These are phyloP conservation scores for Trifolium subterraneum DNA, from an alignment of 306 rosid species.

Conservation along the genomic window DNA sequence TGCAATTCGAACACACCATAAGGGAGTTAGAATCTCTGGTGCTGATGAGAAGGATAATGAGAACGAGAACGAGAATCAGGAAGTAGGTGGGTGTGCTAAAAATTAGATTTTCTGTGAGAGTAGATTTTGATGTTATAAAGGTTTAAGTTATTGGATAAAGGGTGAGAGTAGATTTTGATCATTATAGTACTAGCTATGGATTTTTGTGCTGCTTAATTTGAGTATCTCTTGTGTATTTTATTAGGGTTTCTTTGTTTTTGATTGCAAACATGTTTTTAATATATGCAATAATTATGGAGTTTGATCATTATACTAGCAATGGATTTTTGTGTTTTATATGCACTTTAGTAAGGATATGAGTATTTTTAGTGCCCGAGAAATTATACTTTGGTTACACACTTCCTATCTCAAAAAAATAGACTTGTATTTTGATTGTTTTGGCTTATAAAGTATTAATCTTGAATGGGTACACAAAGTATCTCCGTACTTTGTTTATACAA, in stretches of 20 bases:
- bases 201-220: constrained; percentile 15
- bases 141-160: not conserved
- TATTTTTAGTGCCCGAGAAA: not conserved
- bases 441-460: not conserved
- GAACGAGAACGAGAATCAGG: not conserved
- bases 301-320: constrained; percentile 23
- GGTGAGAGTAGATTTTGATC: constrained; percentile 29
- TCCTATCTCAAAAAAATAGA: not conserved
- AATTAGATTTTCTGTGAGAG: too few species aligned
- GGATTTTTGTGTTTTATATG: too few species aligned
- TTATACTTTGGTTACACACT: not conserved
- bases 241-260: constrained; percentile 12
- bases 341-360: not conserved
- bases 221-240: not conserved
- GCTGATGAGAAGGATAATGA: too few species aligned
- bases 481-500: constrained; percentile 5
- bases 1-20: constrained; percentile 47
- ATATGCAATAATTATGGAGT: not conserved
- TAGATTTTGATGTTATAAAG: constrained; percentile 16
- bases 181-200: constrained; percentile 22
- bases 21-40: constrained; percentile 58
- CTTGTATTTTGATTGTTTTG: constrained; percentile 7
- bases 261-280: not conserved
- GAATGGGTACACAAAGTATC: not conserved
- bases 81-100: too few species aligned